Evolutionary conservation across 768 basidiomycete species (phyloP), one percentile per base, ranked within the genome.

Genomic region (Amanita jacksonii): DNA sequence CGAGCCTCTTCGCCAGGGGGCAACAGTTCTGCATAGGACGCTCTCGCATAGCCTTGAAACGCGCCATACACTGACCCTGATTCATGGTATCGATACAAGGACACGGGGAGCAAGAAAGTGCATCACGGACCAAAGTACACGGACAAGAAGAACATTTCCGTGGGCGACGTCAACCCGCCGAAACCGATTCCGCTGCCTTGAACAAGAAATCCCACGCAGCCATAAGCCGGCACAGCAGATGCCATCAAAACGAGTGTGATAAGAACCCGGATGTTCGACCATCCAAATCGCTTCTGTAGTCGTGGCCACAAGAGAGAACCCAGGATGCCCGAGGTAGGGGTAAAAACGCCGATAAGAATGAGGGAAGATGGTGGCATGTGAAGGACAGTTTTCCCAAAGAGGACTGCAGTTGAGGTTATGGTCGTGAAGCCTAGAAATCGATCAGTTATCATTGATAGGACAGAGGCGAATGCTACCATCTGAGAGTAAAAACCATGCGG

Each of bases 401-500:
- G 74, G 43, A 97, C 76, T 0, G 94, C 88, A 0, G 89, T 90
- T 0, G 87, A 87, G 0, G 90, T 91, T 36, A 96, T 84, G 0
- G 93, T 96, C 2, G 92, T 88, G 62, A 93, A 92, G 1, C 83
- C 88, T 89, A 31, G 27, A 12, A 12, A 28, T 12, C 6, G 30
- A 5, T 38, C 6, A 23, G 3, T 10, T n/a, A 9, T 22, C 6
- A 27, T 39, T 13, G 12, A 15, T 22, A 20, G n/a, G n/a, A n/a
- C n/a, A n/a, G n/a, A n/a, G n/a, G n/a, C n/a, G n/a, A n/a, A n/a
- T n/a, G n/a, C n/a, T 41, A 86, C 90, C 88, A 54, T 98, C 93
- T 1, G 86, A 89, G 18, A 98, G 75, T 9, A 98, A 71, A 59
- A 96, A 93, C 92, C 93, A 97, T 0, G 94, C 90, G 4, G 81